These are phyloP conservation scores for Pharus latifolius DNA, from an alignment of 176 grass and related monocot species.

Conservation along the genomic window DNA sequence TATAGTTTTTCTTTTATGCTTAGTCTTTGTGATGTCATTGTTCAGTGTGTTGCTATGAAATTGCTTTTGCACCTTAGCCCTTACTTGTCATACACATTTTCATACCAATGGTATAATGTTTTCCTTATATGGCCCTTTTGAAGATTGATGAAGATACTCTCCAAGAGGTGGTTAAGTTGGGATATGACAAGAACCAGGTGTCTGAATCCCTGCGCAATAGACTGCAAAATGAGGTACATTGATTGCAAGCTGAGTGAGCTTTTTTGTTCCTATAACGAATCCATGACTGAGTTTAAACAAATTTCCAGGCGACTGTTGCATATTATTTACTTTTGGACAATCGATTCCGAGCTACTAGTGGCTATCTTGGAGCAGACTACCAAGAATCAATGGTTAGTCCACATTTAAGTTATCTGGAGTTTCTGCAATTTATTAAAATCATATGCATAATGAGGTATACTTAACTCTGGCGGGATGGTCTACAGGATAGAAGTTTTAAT, in stretches of 20 bases:
- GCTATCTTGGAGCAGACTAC: slow-evolving; percentile 78
- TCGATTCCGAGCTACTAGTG: slow-evolving; percentile 74
- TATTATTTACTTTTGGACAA: slow-evolving; percentile 96
- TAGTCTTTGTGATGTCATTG: neutral
- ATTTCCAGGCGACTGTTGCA: slow-evolving; percentile 76
- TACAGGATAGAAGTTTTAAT: slow-evolving; percentile 32
- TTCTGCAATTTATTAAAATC: slow-evolving; percentile 1
- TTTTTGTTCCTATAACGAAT: slow-evolving; percentile 1
- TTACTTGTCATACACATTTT: neutral
- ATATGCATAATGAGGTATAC: neutral
- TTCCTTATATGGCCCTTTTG: slow-evolving; percentile 21
- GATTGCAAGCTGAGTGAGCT: neutral
- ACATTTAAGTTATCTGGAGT: neutral
- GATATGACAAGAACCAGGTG: slow-evolving; percentile 77
- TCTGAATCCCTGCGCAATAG: slow-evolving; percentile 70
- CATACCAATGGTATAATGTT: neutral
- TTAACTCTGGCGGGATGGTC: slow-evolving; percentile 8
- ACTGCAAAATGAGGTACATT: slow-evolving; percentile 81
- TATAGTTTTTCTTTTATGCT: neutral
- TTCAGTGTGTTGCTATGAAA: neutral
- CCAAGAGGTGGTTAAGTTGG: slow-evolving; percentile 63
- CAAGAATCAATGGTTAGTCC: slow-evolving; percentile 66
- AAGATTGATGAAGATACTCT: slow-evolving; percentile 96
- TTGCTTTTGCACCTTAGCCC: neutral
- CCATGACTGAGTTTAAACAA: slow-evolving; percentile 24